phyloP scores from a whole-genome alignment of 2,329 filamentous ascomycete genomes.

The Fusarium tuaranense region DNA sequence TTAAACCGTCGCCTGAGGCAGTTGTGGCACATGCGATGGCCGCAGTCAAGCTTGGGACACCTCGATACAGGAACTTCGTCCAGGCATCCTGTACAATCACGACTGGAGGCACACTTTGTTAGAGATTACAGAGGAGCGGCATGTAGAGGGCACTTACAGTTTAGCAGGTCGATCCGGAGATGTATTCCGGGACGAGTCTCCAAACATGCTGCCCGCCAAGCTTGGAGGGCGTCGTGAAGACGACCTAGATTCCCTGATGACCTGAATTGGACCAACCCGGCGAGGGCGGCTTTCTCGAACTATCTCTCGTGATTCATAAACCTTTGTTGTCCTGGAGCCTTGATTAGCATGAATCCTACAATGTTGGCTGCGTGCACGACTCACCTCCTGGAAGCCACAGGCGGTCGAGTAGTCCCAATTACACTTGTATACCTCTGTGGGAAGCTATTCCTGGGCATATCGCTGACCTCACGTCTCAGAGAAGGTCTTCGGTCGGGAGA shows the following conservation, averaged over 20 bases:
- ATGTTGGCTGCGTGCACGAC: not conserved
- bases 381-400: constrained; percentile 49
- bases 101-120: constrained; percentile 56
- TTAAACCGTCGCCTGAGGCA: constrained; percentile 82
- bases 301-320: constrained; percentile 40
- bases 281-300: constrained; percentile 40
- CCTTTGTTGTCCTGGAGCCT: constrained; percentile 34
- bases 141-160: constrained; percentile 36
- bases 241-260: constrained; percentile 39
- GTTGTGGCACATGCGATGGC: constrained; percentile 82
- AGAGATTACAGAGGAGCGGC: constrained; percentile 6
- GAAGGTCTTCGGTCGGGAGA: constrained; percentile 45
- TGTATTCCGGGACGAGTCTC: constrained; percentile 40
- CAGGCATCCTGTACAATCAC: constrained; percentile 79
- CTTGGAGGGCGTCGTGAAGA: constrained; percentile 44
- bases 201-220: constrained; percentile 45
- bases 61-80: constrained; percentile 73
- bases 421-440: constrained; percentile 44
- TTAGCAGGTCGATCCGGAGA: constrained; percentile 43
- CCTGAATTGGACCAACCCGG: constrained; percentile 27
- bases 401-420: constrained; percentile 50
- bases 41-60: constrained; percentile 79
- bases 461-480: constrained; percentile 46
- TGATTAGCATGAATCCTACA: constrained; percentile 10
- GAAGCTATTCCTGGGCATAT: constrained; percentile 44